Base-by-base conservation (phyloP, 306 rosid species). In the Casuarina glauca region DNA sequence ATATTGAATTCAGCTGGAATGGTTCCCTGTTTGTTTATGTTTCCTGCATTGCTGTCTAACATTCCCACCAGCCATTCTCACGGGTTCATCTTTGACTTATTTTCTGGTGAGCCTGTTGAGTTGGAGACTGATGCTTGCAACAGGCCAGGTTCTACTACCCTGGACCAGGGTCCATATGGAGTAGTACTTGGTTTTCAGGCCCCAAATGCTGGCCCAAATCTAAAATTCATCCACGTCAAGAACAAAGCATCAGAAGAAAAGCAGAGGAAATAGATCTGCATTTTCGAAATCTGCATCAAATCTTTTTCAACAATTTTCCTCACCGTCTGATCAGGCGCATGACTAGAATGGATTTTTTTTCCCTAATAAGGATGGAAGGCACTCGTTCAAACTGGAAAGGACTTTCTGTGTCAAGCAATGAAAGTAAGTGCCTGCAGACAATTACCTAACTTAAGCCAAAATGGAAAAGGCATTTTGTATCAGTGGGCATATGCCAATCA, bases 31-130 rank as follows among this genome's bases (percentile, higher is more conserved):
- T 26, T 26, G 0, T 1, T 26, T 26, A 26, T 26, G 32, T 26
- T 26, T 26, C 32, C 0, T 26, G 32, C 32, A 57, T 57, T 58
- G 15, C 15, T 35, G 11, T 58, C 64, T 58, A 58, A 58, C 64
- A 32, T 58, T 58, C 64, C 35, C 64, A 58, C 64, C 64, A n/a
- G 64, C 39, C 64, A 58, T 58, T 58, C 64, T 58, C 39, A 9
- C 35, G 64, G 20, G 4, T 1, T 32, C 3, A 1, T 3, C 41
- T 58, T 58, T 58, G 64, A 58, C 64, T 58, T 58, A 58, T 58
- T 58, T 9, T 58, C 39, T 58, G 64, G 64, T 58, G 64, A 26
- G 64, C 11, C 38, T 26, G 13, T 57, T 57, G 13, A 57, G 0
- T 4, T 9, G 64, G 64, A 9, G 51, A 26, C 32, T 26, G 32